A percentile compares a stretch with the other conserved stretches of the same genome.
These are phyloP conservation scores for Beverwykella pulmonaria DNA, from an alignment of 495 filamentous ascomycete species.

Conservation along the genomic window DNA sequence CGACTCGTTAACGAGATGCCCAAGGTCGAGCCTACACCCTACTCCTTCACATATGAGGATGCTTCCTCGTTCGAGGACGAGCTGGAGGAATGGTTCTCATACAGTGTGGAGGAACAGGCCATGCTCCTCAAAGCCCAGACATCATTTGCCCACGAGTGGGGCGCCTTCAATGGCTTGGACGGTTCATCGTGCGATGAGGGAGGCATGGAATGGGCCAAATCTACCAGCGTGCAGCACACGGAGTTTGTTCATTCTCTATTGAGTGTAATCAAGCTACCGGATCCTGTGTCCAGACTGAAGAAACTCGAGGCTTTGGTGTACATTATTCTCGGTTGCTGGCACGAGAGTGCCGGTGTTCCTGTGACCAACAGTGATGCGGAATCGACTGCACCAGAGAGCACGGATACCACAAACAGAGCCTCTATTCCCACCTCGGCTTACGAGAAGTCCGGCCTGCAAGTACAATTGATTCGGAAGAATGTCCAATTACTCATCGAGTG, in stretches of 20 bases:
- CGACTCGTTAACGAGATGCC: conserved; percentile 82
- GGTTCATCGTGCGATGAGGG: conserved; percentile 42
- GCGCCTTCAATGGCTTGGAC: conserved; percentile 47
- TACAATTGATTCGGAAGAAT: conserved; percentile 44
- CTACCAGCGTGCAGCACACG: conserved; percentile 42
- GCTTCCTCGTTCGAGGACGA: conserved; percentile 79
- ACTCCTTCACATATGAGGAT: conserved; percentile 91
- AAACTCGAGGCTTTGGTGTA: conserved; percentile 78
- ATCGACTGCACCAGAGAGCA: neutral
- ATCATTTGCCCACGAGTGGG: conserved; percentile 71
- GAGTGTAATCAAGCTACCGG: conserved; percentile 17
- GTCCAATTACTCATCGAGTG: conserved; percentile 38
- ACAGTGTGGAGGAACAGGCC: conserved; percentile 73
- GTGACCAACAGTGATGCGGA: conserved; percentile 2
- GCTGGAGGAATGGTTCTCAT: conserved; percentile 95
- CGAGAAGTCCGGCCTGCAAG: conserved; percentile 39
- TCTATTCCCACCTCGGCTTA: conserved; percentile 1
- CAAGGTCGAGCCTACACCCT: conserved; percentile 75
- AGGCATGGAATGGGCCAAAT: conserved; percentile 56
- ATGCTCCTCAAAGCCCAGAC: conserved; percentile 68
- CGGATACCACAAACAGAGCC: neutral
- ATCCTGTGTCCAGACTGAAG: conserved; percentile 39
- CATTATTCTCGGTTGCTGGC: conserved; percentile 76
- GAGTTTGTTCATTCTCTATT: conserved; percentile 41
- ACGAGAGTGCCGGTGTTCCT: conserved; percentile 62